Evolutionary conservation across 1,139 yeast species (phyloP), one percentile per base, ranked within the genome.

Genomic region (Yamadazyma pseudoaaseri): DNA sequence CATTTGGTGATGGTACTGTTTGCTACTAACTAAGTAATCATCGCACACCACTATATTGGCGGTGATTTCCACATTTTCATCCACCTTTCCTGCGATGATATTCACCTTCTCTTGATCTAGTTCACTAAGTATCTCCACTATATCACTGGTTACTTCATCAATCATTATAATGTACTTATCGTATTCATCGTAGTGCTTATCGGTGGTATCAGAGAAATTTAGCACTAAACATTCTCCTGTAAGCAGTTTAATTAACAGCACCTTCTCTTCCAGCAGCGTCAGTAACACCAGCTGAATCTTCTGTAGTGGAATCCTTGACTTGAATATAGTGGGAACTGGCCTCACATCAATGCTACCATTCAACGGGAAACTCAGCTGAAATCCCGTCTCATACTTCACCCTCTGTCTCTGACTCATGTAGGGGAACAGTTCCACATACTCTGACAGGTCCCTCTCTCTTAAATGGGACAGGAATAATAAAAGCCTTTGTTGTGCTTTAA

Each of bases 371-470:
- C 15, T 11, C 5, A 24, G 24, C 17, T 34, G 38, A 24, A 34
- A 34, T 13, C 31, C 35, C 14, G 15, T 37, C 11, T 26, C 24
- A 21, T 35, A 38, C 15, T 35, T 35, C 3, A 18, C 24, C 13
- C 42, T 11, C 16, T 35, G 35, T 2, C 16, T 9, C 5, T 13
- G 15, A 20, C 13, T 28, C 32, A 38, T 20, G n/a, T 11, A 33
- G 6, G 42, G 42, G 18, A 20, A 38, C 42, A 38, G 42, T 5
- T 33, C 35, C 14, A 35, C 27, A 10, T 33, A 27, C 24, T 38
- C 37, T 3, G 35, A 24, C 8, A 28, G 31, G 13, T 35, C 30
- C 5, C n/a, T 21, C 3, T 16, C 26, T 10, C 29, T 27, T 11
- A 38, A 11, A 27, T 38, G 42, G 2, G 42, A 35, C 26, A 35